phyloP scores from a whole-genome alignment of 2,329 filamentous ascomycete species.

The Pezicula rhizophila region DNA sequence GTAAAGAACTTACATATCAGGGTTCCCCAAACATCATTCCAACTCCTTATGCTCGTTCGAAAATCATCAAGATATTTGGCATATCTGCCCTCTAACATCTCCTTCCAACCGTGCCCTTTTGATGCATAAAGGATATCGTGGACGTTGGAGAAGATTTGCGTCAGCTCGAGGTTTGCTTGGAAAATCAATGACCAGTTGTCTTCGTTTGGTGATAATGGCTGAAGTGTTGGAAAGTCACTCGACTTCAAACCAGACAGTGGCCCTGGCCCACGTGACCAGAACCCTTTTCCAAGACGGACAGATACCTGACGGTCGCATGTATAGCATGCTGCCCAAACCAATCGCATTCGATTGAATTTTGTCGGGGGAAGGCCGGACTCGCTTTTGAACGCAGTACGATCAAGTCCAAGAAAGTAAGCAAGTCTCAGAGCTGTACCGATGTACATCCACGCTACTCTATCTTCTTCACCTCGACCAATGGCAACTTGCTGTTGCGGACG shows the following conservation, averaged over 20 bases:
- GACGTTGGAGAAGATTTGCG: conserved; percentile 66
- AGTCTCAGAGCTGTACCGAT: conserved; percentile 64
- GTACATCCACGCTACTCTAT: conserved; percentile 72
- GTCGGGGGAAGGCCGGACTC: conserved; percentile 53
- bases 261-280: conserved; percentile 69
- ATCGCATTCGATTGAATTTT: conserved; percentile 54
- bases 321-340: conserved; percentile 65
- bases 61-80: conserved; percentile 74
- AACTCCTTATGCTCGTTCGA: conserved; percentile 59
- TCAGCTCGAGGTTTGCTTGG: conserved; percentile 65
- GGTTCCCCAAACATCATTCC: conserved; percentile 66
- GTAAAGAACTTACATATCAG: conserved; percentile 45
- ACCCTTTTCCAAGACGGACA: conserved; percentile 64
- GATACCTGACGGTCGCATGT: conserved; percentile 58
- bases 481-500: conserved; percentile 21
- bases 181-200: conserved; percentile 65
- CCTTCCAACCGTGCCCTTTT: conserved; percentile 61
- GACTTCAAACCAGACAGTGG: conserved; percentile 48
- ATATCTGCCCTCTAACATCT: conserved; percentile 65
- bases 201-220: conserved; percentile 49
- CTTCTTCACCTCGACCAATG: conserved; percentile 66
- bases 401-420: conserved; percentile 64
- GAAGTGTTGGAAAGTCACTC: conserved; percentile 46
- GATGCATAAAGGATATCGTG: conserved; percentile 70
- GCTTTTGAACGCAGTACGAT: conserved; percentile 60